Evolutionary conservation across 371 early-diverging fungal genomes (phyloP).

Genomic region (Batkoa obscura): DNA sequence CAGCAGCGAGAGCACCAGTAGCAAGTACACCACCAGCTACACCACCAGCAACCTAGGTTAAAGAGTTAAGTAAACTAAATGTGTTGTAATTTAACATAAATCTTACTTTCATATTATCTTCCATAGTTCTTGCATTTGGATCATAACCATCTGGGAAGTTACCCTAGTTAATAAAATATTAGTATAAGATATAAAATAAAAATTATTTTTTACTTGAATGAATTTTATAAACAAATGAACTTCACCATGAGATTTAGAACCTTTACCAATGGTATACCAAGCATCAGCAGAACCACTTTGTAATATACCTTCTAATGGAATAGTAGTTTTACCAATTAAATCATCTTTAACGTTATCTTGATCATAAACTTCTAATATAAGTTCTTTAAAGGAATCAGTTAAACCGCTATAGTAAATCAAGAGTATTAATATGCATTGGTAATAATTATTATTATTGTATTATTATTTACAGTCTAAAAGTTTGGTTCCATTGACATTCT

Average conservation of each 20-base stretch:
- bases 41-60: constrained; percentile 1
- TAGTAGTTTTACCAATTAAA: constrained; percentile 5
- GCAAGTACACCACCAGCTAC: neutral
- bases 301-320: constrained; percentile 1
- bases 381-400: neutral
- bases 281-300: neutral
- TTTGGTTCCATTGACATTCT: constrained; percentile 6
- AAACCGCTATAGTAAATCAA: constrained; percentile 1
- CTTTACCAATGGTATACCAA: constrained; percentile 4
- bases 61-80: neutral
- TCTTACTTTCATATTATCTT: neutral
- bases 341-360: neutral
- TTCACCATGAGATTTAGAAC: constrained; percentile 1
- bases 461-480: constrained; percentile 1
- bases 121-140: neutral
- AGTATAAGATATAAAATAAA: neutral
- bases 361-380: constrained; percentile 2
- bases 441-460: neutral
- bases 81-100: neutral
- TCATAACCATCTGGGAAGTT: constrained; percentile 5
- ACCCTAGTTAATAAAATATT: neutral
- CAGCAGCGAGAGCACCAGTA: neutral
- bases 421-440: neutral
- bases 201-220: neutral
- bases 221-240: neutral